Conservation (phyloP, 1,284 basidiomycete genomes). For the Apiotrichum gamsii region DNA sequence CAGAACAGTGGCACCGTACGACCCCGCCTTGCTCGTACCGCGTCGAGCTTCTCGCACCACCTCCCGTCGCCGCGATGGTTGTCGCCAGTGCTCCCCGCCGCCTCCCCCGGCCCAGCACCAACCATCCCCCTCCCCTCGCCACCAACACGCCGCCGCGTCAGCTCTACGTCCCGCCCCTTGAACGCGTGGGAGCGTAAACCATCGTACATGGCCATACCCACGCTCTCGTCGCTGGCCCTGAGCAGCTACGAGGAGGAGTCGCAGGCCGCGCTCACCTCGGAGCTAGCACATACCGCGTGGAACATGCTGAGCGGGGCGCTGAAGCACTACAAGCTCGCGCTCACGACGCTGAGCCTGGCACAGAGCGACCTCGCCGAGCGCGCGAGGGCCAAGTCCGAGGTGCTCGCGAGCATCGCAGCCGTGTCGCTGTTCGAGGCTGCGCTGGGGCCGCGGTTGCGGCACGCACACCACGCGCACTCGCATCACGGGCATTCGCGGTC, state of each 20-base stretch:
- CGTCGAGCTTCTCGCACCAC: not conserved
- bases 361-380: slow-evolving; percentile 29
- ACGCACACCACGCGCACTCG: slow-evolving; percentile 10
- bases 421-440: slow-evolving; percentile 37
- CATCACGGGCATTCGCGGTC: not conserved
- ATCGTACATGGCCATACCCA: slow-evolving; percentile 1
- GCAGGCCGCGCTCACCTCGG: not conserved
- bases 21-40: not conserved
- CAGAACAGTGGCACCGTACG: not conserved
- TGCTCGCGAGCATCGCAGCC: slow-evolving; percentile 35
- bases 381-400: slow-evolving; percentile 34
- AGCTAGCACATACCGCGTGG: slow-evolving; percentile 38
- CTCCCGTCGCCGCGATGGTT: not conserved
- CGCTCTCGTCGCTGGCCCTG: not conserved
- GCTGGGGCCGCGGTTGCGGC: slow-evolving; percentile 23
- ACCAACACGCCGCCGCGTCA: slow-evolving; percentile 19
- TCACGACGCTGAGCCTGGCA: slow-evolving; percentile 38
- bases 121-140: slow-evolving; percentile 10
- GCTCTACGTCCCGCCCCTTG: slow-evolving; percentile 28
- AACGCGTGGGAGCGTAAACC: slow-evolving; percentile 41
- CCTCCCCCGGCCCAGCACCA: not conserved
- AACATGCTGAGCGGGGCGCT: slow-evolving; percentile 33
- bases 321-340: slow-evolving; percentile 42
- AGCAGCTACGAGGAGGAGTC: not conserved
- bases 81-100: not conserved